Evolutionary conservation across 2,329 filamentous ascomycete genomes (phyloP), one percentile per base, ranked within the genome.

Genomic region (Paracorniculantispora psalliotae): DNA sequence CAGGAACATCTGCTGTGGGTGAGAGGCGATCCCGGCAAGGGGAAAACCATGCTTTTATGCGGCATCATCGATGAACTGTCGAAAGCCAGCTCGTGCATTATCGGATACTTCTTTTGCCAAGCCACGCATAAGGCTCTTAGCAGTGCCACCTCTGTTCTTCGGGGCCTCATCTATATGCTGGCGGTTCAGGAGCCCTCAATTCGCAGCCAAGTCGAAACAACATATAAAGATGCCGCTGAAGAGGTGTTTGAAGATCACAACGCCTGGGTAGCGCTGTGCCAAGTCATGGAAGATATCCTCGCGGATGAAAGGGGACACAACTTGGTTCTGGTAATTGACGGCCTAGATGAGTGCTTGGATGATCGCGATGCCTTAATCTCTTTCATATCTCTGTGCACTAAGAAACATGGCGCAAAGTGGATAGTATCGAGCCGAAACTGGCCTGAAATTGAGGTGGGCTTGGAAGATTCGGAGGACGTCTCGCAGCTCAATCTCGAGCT

Each of bases 291-390:
- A 61, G 66, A 0, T 35, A 62, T 6, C 64, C 3, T 0, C 69
- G 67, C n/a, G n/a, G 0, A 74, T 21, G 13, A n/a, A n/a, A n/a
- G n/a, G n/a, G n/a, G n/a, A n/a, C n/a, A n/a, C n/a, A n/a, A n/a
- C 30, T 15, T 39, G 3, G 33, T 72, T 61, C 46, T 81, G 4
- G 61, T 81, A 2, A 67, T 82, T 33, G 76, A 81, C 64, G 77
- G 74, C 2, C 73, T 82, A 0, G 77, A 82, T 60, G 77, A 82
- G 63, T 81, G 78, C 61, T 60, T 66, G n/a, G 6, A 48, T 2
- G 35, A 65, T 41, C 72, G 79, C 35, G 66, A 78, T 8, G 52
- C 71, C 3, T 64, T 78, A 5, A 69, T 80, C 35, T n/a, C n/a
- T n/a, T n/a, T n/a, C n/a, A n/a, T n/a, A n/a, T n/a, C n/a, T n/a